Base-by-base conservation (phyloP, 2,329 filamentous ascomycete species). In the Diaporthe australafricana region DNA sequence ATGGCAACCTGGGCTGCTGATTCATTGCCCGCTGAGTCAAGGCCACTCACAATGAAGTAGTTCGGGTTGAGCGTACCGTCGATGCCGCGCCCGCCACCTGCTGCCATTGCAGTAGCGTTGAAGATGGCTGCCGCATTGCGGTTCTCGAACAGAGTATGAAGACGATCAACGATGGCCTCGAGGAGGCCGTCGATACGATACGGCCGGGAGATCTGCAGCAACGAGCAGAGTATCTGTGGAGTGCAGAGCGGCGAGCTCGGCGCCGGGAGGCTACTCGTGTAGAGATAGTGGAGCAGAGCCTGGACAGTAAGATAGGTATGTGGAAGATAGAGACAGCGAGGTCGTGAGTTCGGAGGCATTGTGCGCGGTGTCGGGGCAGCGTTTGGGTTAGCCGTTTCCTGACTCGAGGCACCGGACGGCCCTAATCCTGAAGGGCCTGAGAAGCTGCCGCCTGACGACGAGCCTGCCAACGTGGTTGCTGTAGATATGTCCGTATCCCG, bases 81-180 rank as follows among this genome's bases (percentile, higher is more conserved):
- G 35, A 96, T 94, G 60, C 94, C 93, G 60, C 95, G 90, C 0
- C 96, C 96, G 32, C 96, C 95, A 14, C 96, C 96, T 1, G 96
- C 96, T 0, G 95, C 96, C 96, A 98, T 98, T 68, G 96, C 96
- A 0, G 96, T 96, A 0, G 96, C 96, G 76, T 99, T 99, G 86
- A 99, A 99, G 0, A 99, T 95, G 7, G 96, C 96, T 0, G 96
- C 96, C 0, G 96, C 96, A 76, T 98, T 99, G 57, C 96, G 90
- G 60, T 94, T 96, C 80, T 99, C 96, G 5, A 99, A 89, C 0
- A 97, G 89, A 38, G 93, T 89, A 78, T 99, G 96, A 0, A 99
- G 87, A 9, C 96, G 90, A 81, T 98, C 95, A 12, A 98, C 94
- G 1, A 97, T 94, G 0, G 94, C 94, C 83, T 99, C 96, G 1